Evolutionary conservation across 148 eudicot genomes (phyloP).

Genomic region (Cornus controversa): DNA sequence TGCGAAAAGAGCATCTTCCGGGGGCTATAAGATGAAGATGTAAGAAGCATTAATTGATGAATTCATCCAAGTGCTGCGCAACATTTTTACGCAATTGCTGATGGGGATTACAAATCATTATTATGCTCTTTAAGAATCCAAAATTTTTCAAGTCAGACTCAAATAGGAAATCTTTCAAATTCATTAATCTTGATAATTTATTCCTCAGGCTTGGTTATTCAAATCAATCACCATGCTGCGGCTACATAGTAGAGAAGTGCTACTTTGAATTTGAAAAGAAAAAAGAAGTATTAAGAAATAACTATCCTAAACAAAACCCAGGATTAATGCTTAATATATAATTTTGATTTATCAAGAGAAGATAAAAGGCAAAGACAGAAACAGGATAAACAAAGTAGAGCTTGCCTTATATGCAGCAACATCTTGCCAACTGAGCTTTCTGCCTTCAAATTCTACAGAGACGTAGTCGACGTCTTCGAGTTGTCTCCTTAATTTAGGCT

Average conservation of each 20-base stretch:
- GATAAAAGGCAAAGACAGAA: neutral
- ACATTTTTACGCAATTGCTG: neutral
- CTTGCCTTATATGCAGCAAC: conserved; percentile 88
- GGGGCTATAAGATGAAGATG: conserved; percentile 60
- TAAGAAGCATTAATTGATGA: conserved; percentile 12
- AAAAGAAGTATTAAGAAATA: neutral
- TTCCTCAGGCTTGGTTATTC: neutral
- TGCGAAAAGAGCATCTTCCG: conserved; percentile 96
- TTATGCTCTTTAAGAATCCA: neutral
- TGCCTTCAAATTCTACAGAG: conserved; percentile 86
- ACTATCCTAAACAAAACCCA: neutral
- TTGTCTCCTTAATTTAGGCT: conserved; percentile 91
- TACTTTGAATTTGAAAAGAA: neutral
- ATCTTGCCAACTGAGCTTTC: conserved; percentile 90
- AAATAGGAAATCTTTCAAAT: neutral
- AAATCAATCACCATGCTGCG: neutral
- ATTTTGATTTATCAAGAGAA: neutral
- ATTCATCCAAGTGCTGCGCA: neutral
- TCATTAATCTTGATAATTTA: neutral
- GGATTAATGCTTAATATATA: neutral
- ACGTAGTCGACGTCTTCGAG: conserved; percentile 96
- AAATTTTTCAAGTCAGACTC: neutral
- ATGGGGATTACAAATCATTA: neutral
- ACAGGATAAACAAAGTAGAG: conserved; percentile 5
- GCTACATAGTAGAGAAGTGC: neutral